Evolutionary conservation across 352 stramenopile species (phyloP), one percentile per base, ranked within the genome.

Genomic region (Aphanomyces invadans): DNA sequence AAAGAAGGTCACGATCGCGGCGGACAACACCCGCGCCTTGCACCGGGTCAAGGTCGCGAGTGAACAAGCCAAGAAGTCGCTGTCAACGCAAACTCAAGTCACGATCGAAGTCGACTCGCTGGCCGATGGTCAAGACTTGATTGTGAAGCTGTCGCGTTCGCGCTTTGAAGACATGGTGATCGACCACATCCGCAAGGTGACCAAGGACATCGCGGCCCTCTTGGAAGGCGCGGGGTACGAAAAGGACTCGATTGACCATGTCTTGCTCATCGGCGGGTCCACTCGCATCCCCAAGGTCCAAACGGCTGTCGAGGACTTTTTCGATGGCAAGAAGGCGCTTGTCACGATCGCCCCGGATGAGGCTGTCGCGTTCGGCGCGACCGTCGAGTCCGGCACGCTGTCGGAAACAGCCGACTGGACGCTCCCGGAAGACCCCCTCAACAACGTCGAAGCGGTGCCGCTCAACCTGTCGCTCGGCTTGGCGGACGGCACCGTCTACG

Each of bases 31-130:
- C 70, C 96, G 97, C 72, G 95, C 96, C 25, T 85, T 96, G 45
- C 95, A 92, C 74, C 91, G 96, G 73, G 83, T 99, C 11, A 87
- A 94, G 53, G 94, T 97, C 57, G 95, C 94, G 3, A 99, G 95
- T 68, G 97, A 99, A 80, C 80, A 93, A 36, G 96, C 96, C 49
- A 99, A 99, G 93, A 89, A 95, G 64, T 96, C 95, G 60, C 85
- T 99, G 45, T 98, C 95, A 17, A 91, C 86, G 23, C 97, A 96
- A 64, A 97, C 90, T 56, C 93, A 98, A 80, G 92, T 91, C 25
- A 95, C 96, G 76, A 98, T 98, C 73, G 95, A 98, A 69, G 96
- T 99, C 53, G 96, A 99, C 80, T 96, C 90, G 60, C 88, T 99
- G 19, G 97, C 97, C 76, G 96, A 99, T 60, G 96, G 96, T 42